phyloP scores from a whole-genome alignment of 2,329 filamentous ascomycete genomes.

The Sporothrix inflata region DNA sequence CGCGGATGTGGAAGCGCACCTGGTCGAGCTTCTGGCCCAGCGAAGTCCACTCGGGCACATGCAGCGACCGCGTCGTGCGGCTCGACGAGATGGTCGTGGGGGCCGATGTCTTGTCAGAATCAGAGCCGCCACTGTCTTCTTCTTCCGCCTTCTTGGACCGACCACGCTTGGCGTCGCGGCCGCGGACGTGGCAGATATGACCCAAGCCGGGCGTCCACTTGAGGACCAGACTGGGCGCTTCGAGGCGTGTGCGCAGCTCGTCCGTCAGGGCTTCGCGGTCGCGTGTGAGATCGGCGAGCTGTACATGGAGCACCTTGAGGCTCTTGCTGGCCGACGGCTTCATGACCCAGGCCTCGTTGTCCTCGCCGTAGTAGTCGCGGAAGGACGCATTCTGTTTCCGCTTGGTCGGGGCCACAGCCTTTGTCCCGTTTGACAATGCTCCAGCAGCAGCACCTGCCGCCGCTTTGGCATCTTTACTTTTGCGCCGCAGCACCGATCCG shows the following conservation, averaged over 20 bases:
- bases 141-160: neutral
- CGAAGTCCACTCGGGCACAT: slow-evolving; percentile 79
- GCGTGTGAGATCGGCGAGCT: slow-evolving; percentile 62
- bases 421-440: neutral
- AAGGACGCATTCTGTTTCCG: slow-evolving; percentile 44
- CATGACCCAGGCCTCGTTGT: slow-evolving; percentile 67
- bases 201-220: slow-evolving; percentile 87
- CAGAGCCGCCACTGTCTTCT: slow-evolving; percentile 33
- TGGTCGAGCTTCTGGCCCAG: slow-evolving; percentile 82
- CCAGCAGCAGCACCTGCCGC: slow-evolving; percentile 8
- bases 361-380: slow-evolving; percentile 62
- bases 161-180: slow-evolving; percentile 63
- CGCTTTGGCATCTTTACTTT: slow-evolving; percentile 23
- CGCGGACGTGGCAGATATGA: slow-evolving; percentile 88
- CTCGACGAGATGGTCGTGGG: slow-evolving; percentile 71
- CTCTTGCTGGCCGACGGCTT: slow-evolving; percentile 67
- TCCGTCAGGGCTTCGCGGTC: slow-evolving; percentile 65
- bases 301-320: slow-evolving; percentile 68
- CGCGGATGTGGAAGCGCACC: slow-evolving; percentile 73
- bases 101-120: slow-evolving; percentile 35
- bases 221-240: slow-evolving; percentile 69
- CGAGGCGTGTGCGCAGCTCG: slow-evolving; percentile 63
- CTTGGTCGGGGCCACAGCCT: slow-evolving; percentile 14
- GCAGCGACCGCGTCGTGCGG: slow-evolving; percentile 82
- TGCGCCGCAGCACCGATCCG: slow-evolving; percentile 59